Percentiles rank a stretch among this genome's conserved stretches.
phyloP scores from a whole-genome alignment of 805 yeast genomes.

The Monosporozyma yasuniensis region DNA sequence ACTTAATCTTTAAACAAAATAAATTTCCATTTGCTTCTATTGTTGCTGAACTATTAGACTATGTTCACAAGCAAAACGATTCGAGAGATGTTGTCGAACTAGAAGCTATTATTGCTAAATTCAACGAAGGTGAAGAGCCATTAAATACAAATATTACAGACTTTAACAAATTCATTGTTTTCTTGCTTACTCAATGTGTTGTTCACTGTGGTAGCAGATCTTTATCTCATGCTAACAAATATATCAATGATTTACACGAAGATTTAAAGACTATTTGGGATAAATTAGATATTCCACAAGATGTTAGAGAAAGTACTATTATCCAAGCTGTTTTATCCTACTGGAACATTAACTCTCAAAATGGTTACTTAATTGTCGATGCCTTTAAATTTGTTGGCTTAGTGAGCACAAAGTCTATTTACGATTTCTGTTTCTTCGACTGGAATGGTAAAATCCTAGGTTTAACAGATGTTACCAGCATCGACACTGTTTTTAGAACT shows the following conservation, averaged over 20 bases:
- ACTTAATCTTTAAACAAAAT: conserved; percentile 33
- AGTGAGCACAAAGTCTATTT: conserved; percentile 34
- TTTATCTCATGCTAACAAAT: conserved; percentile 61
- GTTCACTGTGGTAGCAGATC: conserved; percentile 85
- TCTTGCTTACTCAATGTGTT: conserved; percentile 58
- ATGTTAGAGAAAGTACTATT: conserved; percentile 35
- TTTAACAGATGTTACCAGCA: conserved; percentile 38
- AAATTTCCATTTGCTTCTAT: conserved; percentile 31
- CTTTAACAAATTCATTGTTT: conserved; percentile 41
- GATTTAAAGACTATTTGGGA: conserved; percentile 31
- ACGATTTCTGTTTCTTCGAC: conserved; percentile 35
- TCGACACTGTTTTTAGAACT: conserved; percentile 36
- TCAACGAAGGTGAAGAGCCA: conserved; percentile 20
- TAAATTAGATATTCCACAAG: conserved; percentile 22
- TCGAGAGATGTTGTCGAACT: conserved; percentile 27
- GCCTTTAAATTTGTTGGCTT: conserved; percentile 41
- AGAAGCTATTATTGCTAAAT: conserved; percentile 21
- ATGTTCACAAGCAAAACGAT: conserved; percentile 29
- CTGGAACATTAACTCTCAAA: conserved; percentile 60
- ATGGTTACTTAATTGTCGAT: conserved; percentile 52
- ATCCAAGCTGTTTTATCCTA: conserved; percentile 49
- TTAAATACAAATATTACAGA: conserved; percentile 26
- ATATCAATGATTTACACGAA: conserved; percentile 35
- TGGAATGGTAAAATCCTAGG: conserved; percentile 26
- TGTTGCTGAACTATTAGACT: conserved; percentile 33